Percentiles rank a stretch among this genome's conserved stretches.
phyloP scores from a whole-genome alignment of 2,329 filamentous ascomycete genomes.

The Cryphonectria radicalis region DNA sequence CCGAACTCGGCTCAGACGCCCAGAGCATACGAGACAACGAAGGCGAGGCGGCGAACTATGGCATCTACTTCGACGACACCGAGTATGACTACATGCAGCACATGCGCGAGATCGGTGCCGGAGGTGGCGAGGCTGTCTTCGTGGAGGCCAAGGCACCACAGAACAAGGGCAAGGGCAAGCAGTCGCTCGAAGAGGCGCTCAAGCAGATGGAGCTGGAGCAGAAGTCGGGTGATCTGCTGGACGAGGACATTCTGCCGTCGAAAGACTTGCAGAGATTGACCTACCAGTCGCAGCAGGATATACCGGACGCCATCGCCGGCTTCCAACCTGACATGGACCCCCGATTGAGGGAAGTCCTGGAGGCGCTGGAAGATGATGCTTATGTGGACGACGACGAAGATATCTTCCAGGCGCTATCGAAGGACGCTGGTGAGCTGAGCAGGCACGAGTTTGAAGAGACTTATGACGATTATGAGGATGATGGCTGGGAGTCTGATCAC shows the following conservation, averaged over 20 bases:
- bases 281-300: conserved; percentile 90
- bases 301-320: conserved; percentile 88
- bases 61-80: conserved; percentile 92
- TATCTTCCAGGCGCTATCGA: conserved; percentile 66
- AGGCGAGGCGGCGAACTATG: conserved; percentile 92
- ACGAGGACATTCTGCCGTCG: conserved; percentile 76
- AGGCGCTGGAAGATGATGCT: conserved; percentile 92
- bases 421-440: conserved; percentile 55
- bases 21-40: conserved; percentile 80
- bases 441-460: conserved; percentile 76
- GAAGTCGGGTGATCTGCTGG: conserved; percentile 62
- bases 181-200: conserved; percentile 82
- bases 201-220: conserved; percentile 62
- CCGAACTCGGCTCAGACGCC: conserved; percentile 72
- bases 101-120: conserved; percentile 81
- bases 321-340: conserved; percentile 99
- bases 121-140: conserved; percentile 77
- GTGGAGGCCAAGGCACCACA: conserved; percentile 70
- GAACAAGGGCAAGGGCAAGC: conserved; percentile 73
- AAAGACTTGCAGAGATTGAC: conserved; percentile 74
- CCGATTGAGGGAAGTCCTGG: conserved; percentile 83
- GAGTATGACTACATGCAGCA: conserved; percentile 99
- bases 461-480: conserved; percentile 66
- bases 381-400: conserved; percentile 90
- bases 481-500: conserved; percentile 93